phyloP scores from a whole-genome alignment of 345 rosid species.

The Mercurialis annua region DNA sequence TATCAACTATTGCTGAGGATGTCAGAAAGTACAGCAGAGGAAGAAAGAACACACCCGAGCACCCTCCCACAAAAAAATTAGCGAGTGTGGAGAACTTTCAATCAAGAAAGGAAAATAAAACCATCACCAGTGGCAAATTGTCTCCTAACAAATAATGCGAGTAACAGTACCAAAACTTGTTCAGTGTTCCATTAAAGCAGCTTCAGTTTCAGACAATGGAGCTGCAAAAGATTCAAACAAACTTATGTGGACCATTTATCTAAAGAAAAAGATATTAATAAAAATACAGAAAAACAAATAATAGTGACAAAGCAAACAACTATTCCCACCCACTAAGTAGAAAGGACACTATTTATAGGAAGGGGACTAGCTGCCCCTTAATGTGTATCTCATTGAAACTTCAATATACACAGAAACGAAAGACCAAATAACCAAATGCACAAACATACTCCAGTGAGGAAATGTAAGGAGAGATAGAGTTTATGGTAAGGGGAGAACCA shows the following conservation, averaged over 20 bases:
- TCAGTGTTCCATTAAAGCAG: conserved; percentile 76
- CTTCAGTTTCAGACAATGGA: conserved; percentile 79
- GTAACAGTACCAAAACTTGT: conserved; percentile 9
- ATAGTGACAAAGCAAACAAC: not conserved
- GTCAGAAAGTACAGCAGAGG: conserved; percentile 11
- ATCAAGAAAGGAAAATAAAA: conserved; percentile 21
- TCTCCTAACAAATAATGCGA: conserved; percentile 11
- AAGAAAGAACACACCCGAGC: conserved; percentile 19
- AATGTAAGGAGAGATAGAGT: no score
- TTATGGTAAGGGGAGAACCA: no score
- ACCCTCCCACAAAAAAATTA: conserved; percentile 21
- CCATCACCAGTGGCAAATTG: conserved; percentile 20
- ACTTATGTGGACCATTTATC: not conserved
- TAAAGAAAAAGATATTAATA: not conserved
- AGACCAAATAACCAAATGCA: no score
- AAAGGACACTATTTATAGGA: no score
- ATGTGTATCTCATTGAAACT: no score
- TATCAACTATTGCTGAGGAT: conserved; percentile 5
- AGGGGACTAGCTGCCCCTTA: no score
- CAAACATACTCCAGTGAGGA: no score
- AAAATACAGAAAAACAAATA: not conserved
- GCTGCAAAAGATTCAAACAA: conserved; percentile 46
- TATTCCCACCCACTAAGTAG: not conserved
- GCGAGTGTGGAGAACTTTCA: conserved; percentile 23
- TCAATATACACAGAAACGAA: no score